A percentile compares a stretch with the other conserved stretches of the same genome.
Conservation (phyloP, 2,329 filamentous ascomycete genomes). For the Grosmannia huntii region DNA sequence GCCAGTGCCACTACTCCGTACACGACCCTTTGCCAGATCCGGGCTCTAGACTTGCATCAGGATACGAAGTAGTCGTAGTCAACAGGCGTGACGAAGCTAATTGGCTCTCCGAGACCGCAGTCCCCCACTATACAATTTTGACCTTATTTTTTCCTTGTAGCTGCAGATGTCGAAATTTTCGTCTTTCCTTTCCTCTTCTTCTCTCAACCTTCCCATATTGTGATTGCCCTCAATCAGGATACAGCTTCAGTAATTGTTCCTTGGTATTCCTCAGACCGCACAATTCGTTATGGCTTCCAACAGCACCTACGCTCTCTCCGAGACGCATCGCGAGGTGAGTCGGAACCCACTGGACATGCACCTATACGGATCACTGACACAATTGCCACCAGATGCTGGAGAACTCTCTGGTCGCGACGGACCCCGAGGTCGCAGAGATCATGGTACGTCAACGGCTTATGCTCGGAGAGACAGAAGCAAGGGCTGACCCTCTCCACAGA, state of each 20-base stretch:
- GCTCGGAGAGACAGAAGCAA: neutral
- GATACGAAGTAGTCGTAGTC: neutral
- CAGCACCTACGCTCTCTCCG: conserved; percentile 18
- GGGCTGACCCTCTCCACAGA: conserved; percentile 32
- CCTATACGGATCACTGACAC: neutral
- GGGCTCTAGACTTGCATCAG: neutral
- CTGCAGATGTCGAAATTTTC: neutral
- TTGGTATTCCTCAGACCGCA: neutral
- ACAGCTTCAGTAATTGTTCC: neutral
- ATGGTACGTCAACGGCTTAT: conserved; percentile 54
- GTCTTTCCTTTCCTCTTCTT: neutral
- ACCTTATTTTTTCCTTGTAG: neutral
- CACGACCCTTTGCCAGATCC: neutral
- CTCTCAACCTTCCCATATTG: neutral
- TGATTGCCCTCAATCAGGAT: neutral
- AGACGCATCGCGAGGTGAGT: conserved; percentile 12
- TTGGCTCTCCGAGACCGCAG: neutral
- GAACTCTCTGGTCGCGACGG: conserved; percentile 80
- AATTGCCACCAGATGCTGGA: conserved; percentile 64
- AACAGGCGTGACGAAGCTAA: neutral
- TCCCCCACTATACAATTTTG: neutral
- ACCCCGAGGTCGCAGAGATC: conserved; percentile 90
- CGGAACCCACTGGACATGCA: neutral
- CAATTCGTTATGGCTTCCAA: conserved; percentile 21
- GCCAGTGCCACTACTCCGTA: no score